phyloP scores from a whole-genome alignment of 352 stramenopile genomes.

The Phytophthora pistaciae region DNA sequence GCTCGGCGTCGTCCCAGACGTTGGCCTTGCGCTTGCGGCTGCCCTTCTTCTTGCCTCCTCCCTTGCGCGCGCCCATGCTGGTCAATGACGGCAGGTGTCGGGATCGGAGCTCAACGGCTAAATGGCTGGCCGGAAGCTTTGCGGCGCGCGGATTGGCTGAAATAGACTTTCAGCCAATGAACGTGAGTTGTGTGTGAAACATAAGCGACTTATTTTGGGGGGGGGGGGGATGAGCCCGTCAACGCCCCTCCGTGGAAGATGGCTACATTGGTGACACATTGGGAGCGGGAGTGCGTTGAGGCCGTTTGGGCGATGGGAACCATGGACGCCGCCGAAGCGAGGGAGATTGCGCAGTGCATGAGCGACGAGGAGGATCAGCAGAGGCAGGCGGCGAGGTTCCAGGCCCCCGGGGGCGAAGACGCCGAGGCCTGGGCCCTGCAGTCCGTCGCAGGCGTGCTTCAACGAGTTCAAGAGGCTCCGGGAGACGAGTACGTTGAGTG shows the following conservation, averaged over 20 bases:
- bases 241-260: constrained; percentile 16
- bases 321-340: constrained; percentile 41
- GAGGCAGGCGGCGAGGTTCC: constrained; percentile 13
- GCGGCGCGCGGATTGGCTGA: constrained; percentile 22
- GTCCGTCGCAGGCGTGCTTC: constrained; percentile 49
- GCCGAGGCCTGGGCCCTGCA: constrained; percentile 30
- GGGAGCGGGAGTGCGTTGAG: neutral
- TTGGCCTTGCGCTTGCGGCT: constrained; percentile 61
- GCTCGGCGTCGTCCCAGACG: constrained; percentile 56
- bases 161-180: constrained; percentile 27
- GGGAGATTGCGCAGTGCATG: constrained; percentile 51
- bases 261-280: constrained; percentile 40
- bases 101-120: neutral
- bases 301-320: constrained; percentile 12
- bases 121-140: constrained; percentile 39
- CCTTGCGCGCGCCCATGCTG: constrained; percentile 42
- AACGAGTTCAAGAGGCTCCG: constrained; percentile 42
- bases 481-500: constrained; percentile 52
- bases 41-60: constrained; percentile 52
- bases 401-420: constrained; percentile 12
- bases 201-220: constrained; percentile 32
- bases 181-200: neutral
- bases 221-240: constrained; percentile 1
- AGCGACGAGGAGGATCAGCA: constrained; percentile 50
- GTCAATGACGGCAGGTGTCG: constrained; percentile 1